Evolutionary conservation across 108 stramenopile species (phyloP).

Genomic region (Cyclotella kingstonii): DNA sequence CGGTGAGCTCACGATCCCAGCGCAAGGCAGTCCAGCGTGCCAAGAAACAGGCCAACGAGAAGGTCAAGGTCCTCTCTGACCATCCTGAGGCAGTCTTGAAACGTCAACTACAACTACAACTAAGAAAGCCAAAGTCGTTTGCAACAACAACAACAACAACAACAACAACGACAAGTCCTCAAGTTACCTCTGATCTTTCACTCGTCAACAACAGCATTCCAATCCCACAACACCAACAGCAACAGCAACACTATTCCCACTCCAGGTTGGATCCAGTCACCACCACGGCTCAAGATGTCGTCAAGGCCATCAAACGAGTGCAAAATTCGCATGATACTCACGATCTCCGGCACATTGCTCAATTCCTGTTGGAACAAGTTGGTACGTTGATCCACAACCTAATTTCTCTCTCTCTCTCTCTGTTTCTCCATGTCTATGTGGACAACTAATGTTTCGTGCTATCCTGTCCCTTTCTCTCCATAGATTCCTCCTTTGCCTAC

Average conservation of each 20-base stretch:
- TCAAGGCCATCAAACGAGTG: constrained; percentile 67
- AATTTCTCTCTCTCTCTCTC: not conserved
- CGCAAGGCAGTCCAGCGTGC: constrained; percentile 42
- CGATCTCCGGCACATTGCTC: constrained; percentile 61
- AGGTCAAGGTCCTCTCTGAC: constrained; percentile 8
- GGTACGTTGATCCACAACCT: constrained; percentile 28
- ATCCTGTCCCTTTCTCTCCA: not conserved
- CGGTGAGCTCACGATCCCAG: constrained; percentile 30
- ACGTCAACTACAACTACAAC: constrained; percentile 13
- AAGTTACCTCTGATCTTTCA: constrained; percentile 10
- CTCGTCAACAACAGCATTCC: constrained; percentile 1
- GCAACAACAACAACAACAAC: constrained; percentile 8
- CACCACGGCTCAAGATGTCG: constrained; percentile 67
- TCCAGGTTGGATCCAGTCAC: constrained; percentile 61
- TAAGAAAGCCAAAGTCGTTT: too few relatives aligned
- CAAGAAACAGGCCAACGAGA: constrained; percentile 15
- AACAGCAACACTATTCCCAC: constrained; percentile 36
- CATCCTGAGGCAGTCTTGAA: constrained; percentile 41
- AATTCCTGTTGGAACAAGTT: constrained; percentile 70
- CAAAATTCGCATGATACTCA: constrained; percentile 76
- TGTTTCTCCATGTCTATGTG: not conserved
- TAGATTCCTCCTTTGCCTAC: constrained; percentile 51
- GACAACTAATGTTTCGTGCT: not conserved
- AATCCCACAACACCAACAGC: not conserved
- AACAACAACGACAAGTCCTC: not conserved